Conservation (phyloP, 306 rosid genomes). For the Pachyrhizus erosus region DNA sequence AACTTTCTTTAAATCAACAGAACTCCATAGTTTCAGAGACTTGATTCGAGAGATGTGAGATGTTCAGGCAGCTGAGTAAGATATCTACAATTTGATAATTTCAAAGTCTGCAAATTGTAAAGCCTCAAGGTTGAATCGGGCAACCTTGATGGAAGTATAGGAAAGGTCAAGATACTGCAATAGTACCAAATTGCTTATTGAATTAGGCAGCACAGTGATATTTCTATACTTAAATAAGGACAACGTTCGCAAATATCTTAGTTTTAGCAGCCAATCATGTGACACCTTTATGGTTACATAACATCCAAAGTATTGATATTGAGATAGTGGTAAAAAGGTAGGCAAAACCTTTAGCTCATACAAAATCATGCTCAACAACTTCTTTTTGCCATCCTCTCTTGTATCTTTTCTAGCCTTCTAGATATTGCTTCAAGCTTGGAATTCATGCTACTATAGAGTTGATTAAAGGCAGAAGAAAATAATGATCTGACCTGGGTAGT, state of each 20-base stretch:
- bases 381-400: slow-evolving; percentile 44
- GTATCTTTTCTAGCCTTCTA: slow-evolving; percentile 44
- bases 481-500: slow-evolving; percentile 41
- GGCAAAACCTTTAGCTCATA: not conserved
- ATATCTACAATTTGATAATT: not conserved
- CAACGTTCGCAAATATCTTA: not conserved
- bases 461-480: slow-evolving; percentile 34
- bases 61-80: not conserved
- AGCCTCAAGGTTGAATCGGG: not conserved
- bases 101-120: slow-evolving; percentile 2
- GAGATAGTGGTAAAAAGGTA: not conserved
- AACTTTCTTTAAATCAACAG: not conserved
- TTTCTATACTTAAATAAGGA: not conserved
- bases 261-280: not conserved
- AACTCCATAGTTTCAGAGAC: too few relatives aligned
- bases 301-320: not conserved
- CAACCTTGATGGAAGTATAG: not conserved
- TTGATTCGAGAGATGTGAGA: too few relatives aligned
- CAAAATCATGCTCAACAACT: slow-evolving; percentile 14
- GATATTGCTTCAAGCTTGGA: slow-evolving; percentile 37
- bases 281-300: not conserved
- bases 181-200: not conserved
- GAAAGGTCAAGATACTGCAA: not conserved
- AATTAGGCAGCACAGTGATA: not conserved
- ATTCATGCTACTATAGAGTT: slow-evolving; percentile 43